These are phyloP conservation scores for Anthracocystis setariae DNA, from an alignment of 1,284 basidiomycete species.

Conservation along the genomic window DNA sequence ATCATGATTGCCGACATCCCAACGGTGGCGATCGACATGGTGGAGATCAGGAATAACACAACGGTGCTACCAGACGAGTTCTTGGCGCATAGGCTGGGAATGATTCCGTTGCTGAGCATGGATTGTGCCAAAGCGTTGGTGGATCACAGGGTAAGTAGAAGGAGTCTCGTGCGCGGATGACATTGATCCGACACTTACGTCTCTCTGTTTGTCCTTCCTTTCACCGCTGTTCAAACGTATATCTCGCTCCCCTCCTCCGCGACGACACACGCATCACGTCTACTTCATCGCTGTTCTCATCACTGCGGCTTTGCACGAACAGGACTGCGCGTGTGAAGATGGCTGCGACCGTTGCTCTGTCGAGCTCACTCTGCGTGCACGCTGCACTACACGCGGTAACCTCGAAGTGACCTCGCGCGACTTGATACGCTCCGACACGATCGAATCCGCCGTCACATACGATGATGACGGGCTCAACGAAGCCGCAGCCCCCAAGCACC, in stretches of 20 bases:
- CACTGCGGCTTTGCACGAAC: constrained; percentile 61
- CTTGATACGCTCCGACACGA: constrained; percentile 58
- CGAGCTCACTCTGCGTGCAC: constrained; percentile 77
- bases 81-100: constrained; percentile 92
- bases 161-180: neutral
- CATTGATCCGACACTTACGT: neutral
- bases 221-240: no score
- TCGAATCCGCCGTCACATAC: constrained; percentile 44
- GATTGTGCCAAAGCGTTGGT: constrained; percentile 59
- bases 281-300: neutral
- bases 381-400: constrained; percentile 74
- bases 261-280: neutral
- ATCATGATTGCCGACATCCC: constrained; percentile 67
- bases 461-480: constrained; percentile 54
- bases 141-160: constrained; percentile 59
- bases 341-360: constrained; percentile 85
- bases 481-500: constrained; percentile 66
- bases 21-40: constrained; percentile 86
- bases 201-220: neutral
- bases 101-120: constrained; percentile 86
- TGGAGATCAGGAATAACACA: constrained; percentile 90
- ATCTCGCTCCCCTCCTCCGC: neutral
- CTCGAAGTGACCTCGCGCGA: constrained; percentile 80
- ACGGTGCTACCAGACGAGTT: constrained; percentile 96
- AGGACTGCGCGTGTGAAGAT: constrained; percentile 84